These are phyloP conservation scores for baker's yeast (Saccharomyces cerevisiae) DNA, from an alignment of 805 yeast genomes.

Conservation along the genomic window DNA sequence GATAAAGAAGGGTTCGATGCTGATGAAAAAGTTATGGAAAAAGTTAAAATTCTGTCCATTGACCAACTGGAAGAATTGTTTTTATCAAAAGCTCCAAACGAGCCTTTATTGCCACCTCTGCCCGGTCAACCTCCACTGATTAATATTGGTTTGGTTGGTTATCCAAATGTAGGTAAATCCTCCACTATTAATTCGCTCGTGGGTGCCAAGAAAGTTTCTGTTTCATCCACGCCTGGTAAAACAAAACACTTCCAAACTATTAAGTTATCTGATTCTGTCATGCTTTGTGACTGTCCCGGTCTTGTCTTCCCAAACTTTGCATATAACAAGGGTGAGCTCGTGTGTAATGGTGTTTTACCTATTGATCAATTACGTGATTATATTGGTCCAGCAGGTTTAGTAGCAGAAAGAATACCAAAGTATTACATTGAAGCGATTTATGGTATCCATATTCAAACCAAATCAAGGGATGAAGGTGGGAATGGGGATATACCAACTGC, in stretches of 20 bases:
- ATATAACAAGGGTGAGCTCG: conserved; percentile 90
- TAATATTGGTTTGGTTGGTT: conserved; percentile 94
- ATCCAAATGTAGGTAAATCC: conserved; percentile 94
- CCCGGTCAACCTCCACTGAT: conserved; percentile 55
- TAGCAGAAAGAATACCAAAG: conserved; percentile 83
- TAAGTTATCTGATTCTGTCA: conserved; percentile 67
- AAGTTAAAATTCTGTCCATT: conserved; percentile 65
- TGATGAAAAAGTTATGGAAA: conserved; percentile 35
- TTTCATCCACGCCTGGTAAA: conserved; percentile 96
- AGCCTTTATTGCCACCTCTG: conserved; percentile 43
- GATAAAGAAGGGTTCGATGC: conserved; percentile 26
- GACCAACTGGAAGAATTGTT: conserved; percentile 80
- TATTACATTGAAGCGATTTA: conserved; percentile 82
- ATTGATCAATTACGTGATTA: conserved; percentile 92
- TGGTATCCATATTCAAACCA: conserved; percentile 80
- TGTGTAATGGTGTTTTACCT: conserved; percentile 97
- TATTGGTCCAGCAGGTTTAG: conserved; percentile 79
- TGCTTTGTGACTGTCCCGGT: conserved; percentile 98
- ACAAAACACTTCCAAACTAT: conserved; percentile 98
- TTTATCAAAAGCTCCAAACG: conserved; percentile 62
- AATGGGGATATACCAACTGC: conserved; percentile 75
- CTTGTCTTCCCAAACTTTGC: conserved; percentile 97
- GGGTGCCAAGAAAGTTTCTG: conserved; percentile 96
- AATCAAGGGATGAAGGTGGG: conserved; percentile 79
- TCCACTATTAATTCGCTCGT: conserved; percentile 96